These are phyloP conservation scores for Zoysia japonica DNA, from an alignment of 176 grass and related monocot genomes.

Conservation along the genomic window DNA sequence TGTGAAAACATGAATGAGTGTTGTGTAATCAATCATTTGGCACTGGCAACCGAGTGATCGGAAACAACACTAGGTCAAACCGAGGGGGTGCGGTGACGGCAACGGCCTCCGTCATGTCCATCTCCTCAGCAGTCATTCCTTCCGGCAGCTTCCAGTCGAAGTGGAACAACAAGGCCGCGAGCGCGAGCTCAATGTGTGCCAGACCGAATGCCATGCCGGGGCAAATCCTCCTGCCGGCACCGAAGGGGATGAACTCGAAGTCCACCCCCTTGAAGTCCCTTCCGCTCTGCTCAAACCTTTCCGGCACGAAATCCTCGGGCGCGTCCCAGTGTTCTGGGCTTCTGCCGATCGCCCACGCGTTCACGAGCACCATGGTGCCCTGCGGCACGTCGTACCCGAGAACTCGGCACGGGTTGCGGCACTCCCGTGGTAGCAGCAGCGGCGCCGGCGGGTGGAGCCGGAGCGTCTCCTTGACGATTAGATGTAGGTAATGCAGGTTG, in stretches of 20 bases:
- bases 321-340: conserved; percentile 43
- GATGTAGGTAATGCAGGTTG: conserved; percentile 28
- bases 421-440: conserved; percentile 35
- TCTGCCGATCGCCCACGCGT: conserved; percentile 61
- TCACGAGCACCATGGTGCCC: conserved; percentile 40
- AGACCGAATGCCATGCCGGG: conserved; percentile 53
- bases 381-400: conserved; percentile 42
- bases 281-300: conserved; percentile 28
- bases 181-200: conserved; percentile 50
- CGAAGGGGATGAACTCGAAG: conserved; percentile 58
- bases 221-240: conserved; percentile 52
- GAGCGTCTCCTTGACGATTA: conserved; percentile 57
- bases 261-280: conserved; percentile 47
- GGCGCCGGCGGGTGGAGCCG: conserved; percentile 52
- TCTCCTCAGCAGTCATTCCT: background rate
- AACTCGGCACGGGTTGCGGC: conserved; percentile 19
- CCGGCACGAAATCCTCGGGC: conserved; percentile 46
- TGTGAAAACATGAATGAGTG: too few relatives aligned
- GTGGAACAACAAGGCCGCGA: conserved; percentile 56
- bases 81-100: too few relatives aligned
- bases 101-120: conserved; percentile 50
- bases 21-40: too few relatives aligned
- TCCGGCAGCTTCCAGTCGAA: conserved; percentile 51
- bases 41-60: too few relatives aligned
- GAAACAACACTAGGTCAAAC: too few relatives aligned